Conservation (phyloP, 2,329 filamentous ascomycete genomes). For the Cladorrhinum sp. region DNA sequence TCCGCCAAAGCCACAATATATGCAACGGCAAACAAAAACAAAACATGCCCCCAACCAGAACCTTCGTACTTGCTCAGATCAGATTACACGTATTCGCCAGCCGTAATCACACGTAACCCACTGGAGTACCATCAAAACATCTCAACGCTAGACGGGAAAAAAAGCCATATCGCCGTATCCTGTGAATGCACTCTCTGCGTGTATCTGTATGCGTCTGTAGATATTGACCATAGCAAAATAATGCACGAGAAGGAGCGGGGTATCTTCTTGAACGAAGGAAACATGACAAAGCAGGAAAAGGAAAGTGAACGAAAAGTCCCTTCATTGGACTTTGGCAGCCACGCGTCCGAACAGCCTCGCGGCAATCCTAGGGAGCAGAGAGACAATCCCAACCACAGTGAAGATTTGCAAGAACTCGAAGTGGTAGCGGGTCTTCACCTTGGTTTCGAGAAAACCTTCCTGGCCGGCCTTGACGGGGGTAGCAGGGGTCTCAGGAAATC, state of each 20-base stretch:
- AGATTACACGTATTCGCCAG: background rate
- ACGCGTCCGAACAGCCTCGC: slow-evolving; percentile 28
- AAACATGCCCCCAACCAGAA: too few relatives aligned
- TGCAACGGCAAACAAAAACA: too few relatives aligned
- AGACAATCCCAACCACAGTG: slow-evolving; percentile 45
- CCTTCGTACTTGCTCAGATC: too few relatives aligned
- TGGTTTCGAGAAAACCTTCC: slow-evolving; percentile 52
- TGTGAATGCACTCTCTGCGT: background rate
- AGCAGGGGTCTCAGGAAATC: slow-evolving; percentile 69
- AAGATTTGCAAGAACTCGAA: slow-evolving; percentile 58
- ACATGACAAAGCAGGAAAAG: background rate
- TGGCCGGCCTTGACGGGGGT: slow-evolving; percentile 35
- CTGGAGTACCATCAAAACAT: background rate
- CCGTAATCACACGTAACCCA: background rate
- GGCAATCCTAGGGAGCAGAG: slow-evolving; percentile 39
- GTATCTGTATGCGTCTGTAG: background rate
- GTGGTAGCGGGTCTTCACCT: slow-evolving; percentile 52
- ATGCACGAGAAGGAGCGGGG: background rate
- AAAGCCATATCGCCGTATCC: background rate
- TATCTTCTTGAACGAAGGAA: background rate
- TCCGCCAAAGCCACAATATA: background rate
- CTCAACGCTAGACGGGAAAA: background rate
- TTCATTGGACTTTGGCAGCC: slow-evolving; percentile 10
- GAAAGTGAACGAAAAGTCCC: slow-evolving; percentile 10
- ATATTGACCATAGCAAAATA: background rate